Base-by-base conservation (phyloP, 2,329 filamentous ascomycete genomes). In the Fusarium sp. region DNA sequence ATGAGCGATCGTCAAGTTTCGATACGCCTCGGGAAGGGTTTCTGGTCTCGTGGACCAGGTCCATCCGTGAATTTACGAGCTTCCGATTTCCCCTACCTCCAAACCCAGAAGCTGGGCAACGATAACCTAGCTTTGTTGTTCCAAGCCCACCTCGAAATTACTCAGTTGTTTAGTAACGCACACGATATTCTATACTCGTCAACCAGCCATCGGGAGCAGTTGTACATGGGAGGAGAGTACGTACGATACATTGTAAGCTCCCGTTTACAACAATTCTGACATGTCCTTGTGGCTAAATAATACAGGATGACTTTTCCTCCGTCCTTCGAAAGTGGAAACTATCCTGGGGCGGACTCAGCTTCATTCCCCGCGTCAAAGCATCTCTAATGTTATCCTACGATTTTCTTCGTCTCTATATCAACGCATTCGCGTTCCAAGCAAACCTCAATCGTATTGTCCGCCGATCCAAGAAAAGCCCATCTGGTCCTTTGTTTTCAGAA, bases 401-500 rank as follows among this genome's bases (percentile, higher is more conserved):
- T 69, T 93, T 92, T 72, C 79, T 93, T 3, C 84, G 90, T 8
- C 82, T 93, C 1, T 93, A 93, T 75, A 91, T 90, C 49, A 92
- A 92, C 60, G 90, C 90, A 0, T 93, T 92, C 73, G 90, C 90
- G 2, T 92, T 92, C 68, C 90, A 93, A 74, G 90, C 90, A 4
- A 91, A 89, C 86, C 49, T 87, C 78, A 70, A 85, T 83, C 72
- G 85, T 77, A 56, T 77, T 79, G 67, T 82, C 7, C 46, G 74
- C 9, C 57, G 70, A 39, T 67, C 70, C 13, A 76, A 46, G 77
- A 78, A 68, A 72, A 74, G 20, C 73, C 80, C 65, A 70, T 75
- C 39, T 68, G 75, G 49, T 72, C 75, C 79, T 9, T 80, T 80
- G 8, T 87, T 84, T 71, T 81, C 79, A 48, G 85, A 88, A 56